Base-by-base conservation (phyloP, 257 asterid genomes). In the Jasminum sambac region DNA sequence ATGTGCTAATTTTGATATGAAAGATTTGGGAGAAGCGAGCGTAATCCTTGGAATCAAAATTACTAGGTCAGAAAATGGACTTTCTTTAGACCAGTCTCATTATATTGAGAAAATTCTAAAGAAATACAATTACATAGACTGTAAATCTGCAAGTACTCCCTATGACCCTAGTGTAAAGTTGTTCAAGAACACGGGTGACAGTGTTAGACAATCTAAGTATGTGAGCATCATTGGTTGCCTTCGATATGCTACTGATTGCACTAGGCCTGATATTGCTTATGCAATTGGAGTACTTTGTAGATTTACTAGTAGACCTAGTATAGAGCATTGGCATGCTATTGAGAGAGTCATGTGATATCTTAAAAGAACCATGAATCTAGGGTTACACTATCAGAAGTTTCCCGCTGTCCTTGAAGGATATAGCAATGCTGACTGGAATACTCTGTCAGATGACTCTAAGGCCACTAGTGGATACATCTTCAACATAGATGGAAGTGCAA, bases 1-100 rank as follows among this genome's bases (percentile, higher is more conserved):
- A 63, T 63, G 67, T 63, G 67, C 67, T 24, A 63, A 63, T 24
- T 63, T 63, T 63, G 67, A 63, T 11, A 63, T 63, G 67, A 63
- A 63, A 63, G 40, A 63, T 30, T 30, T 30, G 4, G 36, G 36
- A 30, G 36, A 30, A 30, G 36, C 36, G 36, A 30, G 40, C 25
- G 67, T 63, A 17, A 63, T 63, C 2, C 67, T 63, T 24, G 67
- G 67, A 8, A 63, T 63, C 6, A 63, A 63, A 26, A 0, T 63
- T 8, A 63, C 42, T 24, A 63, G 67, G 67, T 63, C 16, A n/a
- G 16, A 63, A 63, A 25, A 63, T 2, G 67, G 17, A 63, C 30
- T 63, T 63, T 4, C 30, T 63, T 63, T 37, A 39, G 25, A n/a
- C 30, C 40, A 63, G 26, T 63, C 40, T 63, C 42, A 63, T 63